Evolutionary conservation across 2,329 filamentous ascomycete genomes (phyloP).

Genomic region (Fusarium sp.): DNA sequence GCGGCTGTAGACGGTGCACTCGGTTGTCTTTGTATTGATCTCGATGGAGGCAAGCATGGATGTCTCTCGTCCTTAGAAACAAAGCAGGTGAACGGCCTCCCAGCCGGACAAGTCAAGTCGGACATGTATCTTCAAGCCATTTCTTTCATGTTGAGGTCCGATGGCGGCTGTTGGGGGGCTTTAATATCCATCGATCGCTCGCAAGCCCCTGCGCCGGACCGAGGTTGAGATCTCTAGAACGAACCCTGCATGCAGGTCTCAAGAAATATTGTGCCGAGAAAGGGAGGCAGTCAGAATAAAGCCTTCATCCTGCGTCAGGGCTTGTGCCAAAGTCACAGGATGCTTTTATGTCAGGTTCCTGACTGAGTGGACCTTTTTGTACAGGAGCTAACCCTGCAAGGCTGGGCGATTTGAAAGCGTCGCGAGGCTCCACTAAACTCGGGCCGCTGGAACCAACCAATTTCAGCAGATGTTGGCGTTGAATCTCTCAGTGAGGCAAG

Average conservation of each 20-base stretch:
- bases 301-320: not conserved
- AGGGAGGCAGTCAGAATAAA: not conserved
- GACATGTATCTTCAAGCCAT: not conserved
- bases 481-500: not conserved
- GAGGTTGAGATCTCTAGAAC: not conserved
- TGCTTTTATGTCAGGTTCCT: not conserved
- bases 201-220: not conserved
- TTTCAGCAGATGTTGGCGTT: not conserved
- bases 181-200: not conserved
- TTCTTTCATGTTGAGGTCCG: not conserved
- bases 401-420: slow-evolving; percentile 1
- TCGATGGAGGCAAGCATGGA: not conserved
- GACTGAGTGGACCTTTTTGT: not conserved
- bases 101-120: not conserved
- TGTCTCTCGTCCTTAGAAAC: not conserved
- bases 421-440: slow-evolving; percentile 6
- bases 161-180: not conserved
- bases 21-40: not conserved
- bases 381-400: not conserved
- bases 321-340: not conserved
- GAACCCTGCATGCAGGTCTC: not conserved
- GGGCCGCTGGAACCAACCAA: slow-evolving; percentile 32
- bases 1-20: slow-evolving; percentile 35
- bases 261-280: not conserved
- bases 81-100: not conserved